Conservation (phyloP, 129 eudicot species). For the Sambucus nigra region DNA sequence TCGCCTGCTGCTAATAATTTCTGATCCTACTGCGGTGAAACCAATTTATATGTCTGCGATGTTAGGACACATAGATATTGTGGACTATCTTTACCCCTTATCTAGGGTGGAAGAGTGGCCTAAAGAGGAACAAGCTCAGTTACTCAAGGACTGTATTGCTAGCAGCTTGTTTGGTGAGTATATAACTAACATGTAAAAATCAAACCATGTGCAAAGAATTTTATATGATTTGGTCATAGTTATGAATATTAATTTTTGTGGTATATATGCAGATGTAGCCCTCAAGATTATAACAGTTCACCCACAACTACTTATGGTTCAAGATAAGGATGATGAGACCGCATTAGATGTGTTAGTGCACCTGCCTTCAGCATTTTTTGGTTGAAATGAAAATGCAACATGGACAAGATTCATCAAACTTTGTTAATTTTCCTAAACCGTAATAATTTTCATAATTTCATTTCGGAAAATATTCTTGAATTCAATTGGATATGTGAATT, state of each 20-base stretch:
- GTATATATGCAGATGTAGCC: neutral
- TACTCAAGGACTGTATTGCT: constrained; percentile 28
- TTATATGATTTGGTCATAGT: no score
- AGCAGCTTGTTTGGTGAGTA: constrained; percentile 31
- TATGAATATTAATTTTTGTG: no score
- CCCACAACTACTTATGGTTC: neutral
- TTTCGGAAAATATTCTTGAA: no score
- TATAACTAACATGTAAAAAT: neutral
- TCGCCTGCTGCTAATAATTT: constrained; percentile 12
- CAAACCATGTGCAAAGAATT: no score
- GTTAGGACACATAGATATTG: constrained; percentile 16
- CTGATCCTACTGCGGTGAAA: constrained; percentile 18
- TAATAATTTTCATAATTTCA: no score
- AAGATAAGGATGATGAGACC: constrained; percentile 2
- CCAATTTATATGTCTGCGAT: constrained; percentile 13
- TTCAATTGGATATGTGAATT: no score
- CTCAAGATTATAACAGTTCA: neutral
- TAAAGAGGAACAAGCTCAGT: constrained; percentile 13
- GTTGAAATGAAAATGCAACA: no score
- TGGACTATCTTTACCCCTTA: constrained; percentile 15
- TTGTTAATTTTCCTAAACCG: constrained; percentile 21
- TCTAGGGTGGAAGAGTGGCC: constrained; percentile 20
- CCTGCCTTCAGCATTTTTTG: no score
- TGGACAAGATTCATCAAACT: no score
- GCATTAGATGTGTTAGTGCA: neutral